Conservation (phyloP, 495 filamentous ascomycete genomes). For the Aspergillus nidulans region DNA sequence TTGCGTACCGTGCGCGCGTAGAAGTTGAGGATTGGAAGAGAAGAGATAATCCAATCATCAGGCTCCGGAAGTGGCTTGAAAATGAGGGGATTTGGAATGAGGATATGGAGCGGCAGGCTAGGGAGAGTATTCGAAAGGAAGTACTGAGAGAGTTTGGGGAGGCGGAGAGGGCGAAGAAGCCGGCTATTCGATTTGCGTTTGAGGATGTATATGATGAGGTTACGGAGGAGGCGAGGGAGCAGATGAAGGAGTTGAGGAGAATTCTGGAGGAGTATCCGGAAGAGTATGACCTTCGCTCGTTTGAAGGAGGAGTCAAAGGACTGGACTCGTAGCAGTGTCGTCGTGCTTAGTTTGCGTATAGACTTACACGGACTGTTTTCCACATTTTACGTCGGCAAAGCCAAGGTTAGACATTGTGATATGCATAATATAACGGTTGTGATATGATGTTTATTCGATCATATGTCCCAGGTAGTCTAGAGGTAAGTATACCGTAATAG, state of each 20-base stretch:
- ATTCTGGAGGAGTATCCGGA: conserved; percentile 82
- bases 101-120: conserved; percentile 67
- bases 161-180: conserved; percentile 88
- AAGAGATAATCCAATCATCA: conserved; percentile 88
- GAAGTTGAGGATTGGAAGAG: conserved; percentile 99
- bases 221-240: conserved; percentile 73
- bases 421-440: background rate
- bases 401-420: background rate
- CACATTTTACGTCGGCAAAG: background rate
- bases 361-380: background rate
- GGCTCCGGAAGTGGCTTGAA: conserved; percentile 90
- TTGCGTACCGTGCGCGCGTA: conserved; percentile 87
- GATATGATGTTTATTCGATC: background rate
- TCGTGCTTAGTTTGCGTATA: no score
- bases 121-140: conserved; percentile 62
- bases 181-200: conserved; percentile 72
- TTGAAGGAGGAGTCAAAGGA: conserved; percentile 71
- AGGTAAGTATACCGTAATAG: background rate
- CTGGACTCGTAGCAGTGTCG: conserved; percentile 32
- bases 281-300: conserved; percentile 83
- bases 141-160: conserved; percentile 79
- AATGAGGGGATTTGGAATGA: conserved; percentile 77
- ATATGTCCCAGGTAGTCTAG: background rate
- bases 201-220: conserved; percentile 82
- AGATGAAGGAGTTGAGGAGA: conserved; percentile 72